Evolutionary conservation across 371 early-diverging fungal species (phyloP), one percentile per base, ranked within the genome.

Genomic region (Apophysomyces ossiformis): DNA sequence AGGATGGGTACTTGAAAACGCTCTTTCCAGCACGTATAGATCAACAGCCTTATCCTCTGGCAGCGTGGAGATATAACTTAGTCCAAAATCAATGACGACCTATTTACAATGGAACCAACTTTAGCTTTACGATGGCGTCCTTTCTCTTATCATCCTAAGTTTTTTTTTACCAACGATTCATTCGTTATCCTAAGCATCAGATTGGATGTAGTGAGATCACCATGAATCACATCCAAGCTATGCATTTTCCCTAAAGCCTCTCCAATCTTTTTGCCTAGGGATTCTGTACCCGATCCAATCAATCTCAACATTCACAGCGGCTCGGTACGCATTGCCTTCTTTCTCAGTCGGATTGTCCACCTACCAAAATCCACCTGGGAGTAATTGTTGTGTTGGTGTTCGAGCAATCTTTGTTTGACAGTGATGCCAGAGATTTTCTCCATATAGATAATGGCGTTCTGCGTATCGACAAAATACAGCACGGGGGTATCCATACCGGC

Each of bases 31-130:
- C 5, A 99, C 98, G 81, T 99, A 99, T 37, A 99, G 83, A 85
- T 99, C 99, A 1, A 99, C 99, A 16, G 98, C 99, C 79, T 98
- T 99, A 79, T 99, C 99, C 75, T 99, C 99, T n/a, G 81, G 75
- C 71, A 96, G 82, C 4, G 72, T 70, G 11, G 97, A 95, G 32
- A 89, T 82, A 70, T 87, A 95, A 67, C 96, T 93, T 58, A 99
- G 77, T 1, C 99, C 99, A 87, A 99, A 99, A 85, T 99, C 99
- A 65, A 99, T 99, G 57, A 98, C 69, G 21, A 86, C 89, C 77
- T 85, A 47, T 38, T 41, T 11, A 26, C 3, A 26, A 26, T 26
- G 3, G 32, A 26, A 26, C 32, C 32, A 26, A 26, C 32, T 26
- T 26, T 26, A 26, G 2, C 32, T 26, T 60, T 36, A 63, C 26